phyloP scores from a whole-genome alignment of 2,329 filamentous ascomycete genomes.

The Pseudogymnoascus sp. region DNA sequence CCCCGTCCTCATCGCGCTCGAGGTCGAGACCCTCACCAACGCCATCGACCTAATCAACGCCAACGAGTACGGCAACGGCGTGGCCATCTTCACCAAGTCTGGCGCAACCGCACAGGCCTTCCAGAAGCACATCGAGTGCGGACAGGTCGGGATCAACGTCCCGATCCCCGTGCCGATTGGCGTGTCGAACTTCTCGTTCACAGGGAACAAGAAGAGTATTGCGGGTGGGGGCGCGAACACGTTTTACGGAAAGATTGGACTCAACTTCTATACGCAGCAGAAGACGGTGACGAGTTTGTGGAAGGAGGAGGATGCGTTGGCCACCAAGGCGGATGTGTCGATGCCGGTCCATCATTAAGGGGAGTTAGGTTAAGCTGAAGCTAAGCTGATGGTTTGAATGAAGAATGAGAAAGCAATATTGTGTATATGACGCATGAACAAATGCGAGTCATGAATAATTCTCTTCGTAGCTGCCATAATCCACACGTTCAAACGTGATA shows the following conservation, averaged over 20 bases:
- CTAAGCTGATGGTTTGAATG: neutral
- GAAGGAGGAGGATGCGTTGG: slow-evolving; percentile 76
- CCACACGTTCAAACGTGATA: neutral
- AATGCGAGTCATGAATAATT: neutral
- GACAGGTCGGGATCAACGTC: slow-evolving; percentile 80
- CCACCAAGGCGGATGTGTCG: slow-evolving; percentile 73
- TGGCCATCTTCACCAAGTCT: slow-evolving; percentile 74
- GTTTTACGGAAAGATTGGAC: slow-evolving; percentile 87
- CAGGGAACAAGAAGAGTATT: slow-evolving; percentile 78
- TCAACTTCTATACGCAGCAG: slow-evolving; percentile 92
- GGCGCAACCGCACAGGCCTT: slow-evolving; percentile 71
- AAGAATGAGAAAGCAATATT: neutral
- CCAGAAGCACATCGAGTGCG: slow-evolving; percentile 73
- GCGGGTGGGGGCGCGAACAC: slow-evolving; percentile 88
- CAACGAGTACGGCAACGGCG: slow-evolving; percentile 82
- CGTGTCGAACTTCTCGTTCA: slow-evolving; percentile 64
- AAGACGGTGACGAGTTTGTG: slow-evolving; percentile 96
- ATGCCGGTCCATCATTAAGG: slow-evolving; percentile 62
- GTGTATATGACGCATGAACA: neutral
- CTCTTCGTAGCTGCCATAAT: neutral
- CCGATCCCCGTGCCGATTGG: slow-evolving; percentile 56
- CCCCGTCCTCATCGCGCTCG: slow-evolving; percentile 73
- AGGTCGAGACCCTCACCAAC: slow-evolving; percentile 68
- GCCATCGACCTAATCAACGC: slow-evolving; percentile 74
- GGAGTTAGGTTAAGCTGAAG: neutral